Base-by-base conservation (phyloP, 345 rosid species). In the Dovyalis caffra region DNA sequence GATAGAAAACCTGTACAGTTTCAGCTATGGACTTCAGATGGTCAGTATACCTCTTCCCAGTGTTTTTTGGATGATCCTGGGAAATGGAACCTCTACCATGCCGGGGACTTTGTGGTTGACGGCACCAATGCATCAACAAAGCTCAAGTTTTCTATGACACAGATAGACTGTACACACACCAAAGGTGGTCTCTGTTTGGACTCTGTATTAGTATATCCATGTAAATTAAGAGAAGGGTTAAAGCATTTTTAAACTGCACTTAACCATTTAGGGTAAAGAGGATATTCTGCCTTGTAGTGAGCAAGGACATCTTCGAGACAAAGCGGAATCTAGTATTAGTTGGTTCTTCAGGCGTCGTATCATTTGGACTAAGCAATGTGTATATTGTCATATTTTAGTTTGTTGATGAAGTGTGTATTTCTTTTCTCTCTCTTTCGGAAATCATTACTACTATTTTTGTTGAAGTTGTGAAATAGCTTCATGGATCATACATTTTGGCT, bases 181-280 rank as follows among this genome's bases (percentile, higher is more conserved):
- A 94, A 94, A 85, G 98, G 98, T 18, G 98, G 98, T n/a, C 79
- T 94, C 6, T 88, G 94, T 70, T 69, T 94, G 51, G 98, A 94
- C 76, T 78, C 86, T 66, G 90, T 91, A 66, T 78, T 89, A 64
- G 79, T 94, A 18, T 82, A 82, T 66, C 98, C 98, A 3, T 79
- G 80, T 79, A 84, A 75, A 43, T 23, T 68, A 66, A 84, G 58
- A 58, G 83, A 86, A 83, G 81, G 79, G 66, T 75, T 91, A 66
- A 82, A 66, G 85, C 87, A 71, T 77, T 78, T 87, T 91, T 91
- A 64, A 86, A 65, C 70, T 34, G 77, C 78, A 68, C 64, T 80
- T 83, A 73, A 72, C 81, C 82, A 3, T 68, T 68, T 37, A 66
- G 69, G 75, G 68, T 34, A 77, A 63, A 51, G 60, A 71, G 69